phyloP scores from a whole-genome alignment of 2,329 filamentous ascomycete species.

The Chalaropsis thielavioides region DNA sequence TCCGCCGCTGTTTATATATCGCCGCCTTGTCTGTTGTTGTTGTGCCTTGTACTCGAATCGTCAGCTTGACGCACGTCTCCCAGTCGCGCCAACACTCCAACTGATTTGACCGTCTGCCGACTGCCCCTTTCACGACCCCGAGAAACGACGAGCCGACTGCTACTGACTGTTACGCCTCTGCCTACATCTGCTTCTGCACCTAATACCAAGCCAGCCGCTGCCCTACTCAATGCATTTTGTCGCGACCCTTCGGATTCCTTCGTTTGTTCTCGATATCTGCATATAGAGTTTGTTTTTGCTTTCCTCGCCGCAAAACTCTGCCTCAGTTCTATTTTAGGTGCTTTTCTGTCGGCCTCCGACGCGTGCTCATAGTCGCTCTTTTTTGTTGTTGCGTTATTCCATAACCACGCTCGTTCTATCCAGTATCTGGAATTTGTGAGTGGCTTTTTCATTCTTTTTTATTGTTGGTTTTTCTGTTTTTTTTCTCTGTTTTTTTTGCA shows the following conservation, averaged over 20 bases:
- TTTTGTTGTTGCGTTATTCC: not conserved
- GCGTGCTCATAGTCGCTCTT: not conserved
- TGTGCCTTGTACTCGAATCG: not conserved
- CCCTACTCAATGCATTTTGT: not conserved
- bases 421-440: conserved; percentile 12
- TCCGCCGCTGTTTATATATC: not conserved
- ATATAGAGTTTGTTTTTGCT: conserved; percentile 3
- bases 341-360: not conserved
- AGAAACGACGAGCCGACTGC: not conserved
- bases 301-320: not conserved
- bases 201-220: not conserved
- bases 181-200: too few relatives aligned
- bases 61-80: not conserved
- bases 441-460: not conserved
- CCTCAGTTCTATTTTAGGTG: conserved; percentile 8
- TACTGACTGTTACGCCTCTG: too few relatives aligned
- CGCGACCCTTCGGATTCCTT: not conserved
- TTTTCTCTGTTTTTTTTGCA: not conserved
- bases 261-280: not conserved
- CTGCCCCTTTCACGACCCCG: not conserved
- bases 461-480: not conserved
- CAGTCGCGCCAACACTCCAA: too few relatives aligned
- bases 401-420: not conserved
- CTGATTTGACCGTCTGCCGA: too few relatives aligned
- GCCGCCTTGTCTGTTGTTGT: not conserved